A percentile compares a stretch with the other conserved stretches of the same genome.
phyloP scores from a whole-genome alignment of 305 asterid genomes.

The Fraxinus latifolia region DNA sequence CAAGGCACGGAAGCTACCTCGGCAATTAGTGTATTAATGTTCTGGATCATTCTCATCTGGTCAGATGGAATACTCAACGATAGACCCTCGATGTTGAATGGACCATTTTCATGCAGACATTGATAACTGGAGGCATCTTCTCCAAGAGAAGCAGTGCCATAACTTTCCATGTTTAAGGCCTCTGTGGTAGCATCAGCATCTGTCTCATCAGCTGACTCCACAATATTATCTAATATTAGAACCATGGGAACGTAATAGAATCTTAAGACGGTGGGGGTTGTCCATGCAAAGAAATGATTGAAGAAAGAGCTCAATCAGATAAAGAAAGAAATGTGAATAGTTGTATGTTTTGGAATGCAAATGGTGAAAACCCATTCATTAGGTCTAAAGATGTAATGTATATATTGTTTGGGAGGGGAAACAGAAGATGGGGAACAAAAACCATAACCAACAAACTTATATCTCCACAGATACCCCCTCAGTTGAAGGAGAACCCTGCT shows the following conservation, averaged over 20 bases:
- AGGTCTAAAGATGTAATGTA: neutral
- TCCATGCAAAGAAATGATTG: neutral
- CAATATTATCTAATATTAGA: slow-evolving; percentile 29
- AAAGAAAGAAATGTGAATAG: neutral
- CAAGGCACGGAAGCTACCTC: slow-evolving; percentile 54
- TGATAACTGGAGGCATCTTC: slow-evolving; percentile 42
- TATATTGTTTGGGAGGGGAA: neutral
- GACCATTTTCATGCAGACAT: slow-evolving; percentile 43
- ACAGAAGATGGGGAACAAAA: neutral
- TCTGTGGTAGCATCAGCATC: slow-evolving; percentile 32
- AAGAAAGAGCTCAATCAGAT: neutral
- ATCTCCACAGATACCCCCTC: neutral
- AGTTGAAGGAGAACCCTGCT: neutral
- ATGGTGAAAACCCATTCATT: neutral
- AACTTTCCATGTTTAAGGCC: slow-evolving; percentile 34
- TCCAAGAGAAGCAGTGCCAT: slow-evolving; percentile 32
- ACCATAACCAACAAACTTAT: neutral
- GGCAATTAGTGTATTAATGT: slow-evolving; percentile 68
- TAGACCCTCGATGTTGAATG: slow-evolving; percentile 49
- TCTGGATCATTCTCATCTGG: slow-evolving; percentile 78
- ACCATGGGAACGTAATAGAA: slow-evolving; percentile 7
- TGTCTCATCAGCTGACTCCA: slow-evolving; percentile 29
- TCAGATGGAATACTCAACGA: slow-evolving; percentile 70
- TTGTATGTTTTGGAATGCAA: neutral
- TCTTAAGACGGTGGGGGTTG: neutral